Conservation (phyloP, 495 filamentous ascomycete species). For the Pseudotulostoma volvatum region DNA sequence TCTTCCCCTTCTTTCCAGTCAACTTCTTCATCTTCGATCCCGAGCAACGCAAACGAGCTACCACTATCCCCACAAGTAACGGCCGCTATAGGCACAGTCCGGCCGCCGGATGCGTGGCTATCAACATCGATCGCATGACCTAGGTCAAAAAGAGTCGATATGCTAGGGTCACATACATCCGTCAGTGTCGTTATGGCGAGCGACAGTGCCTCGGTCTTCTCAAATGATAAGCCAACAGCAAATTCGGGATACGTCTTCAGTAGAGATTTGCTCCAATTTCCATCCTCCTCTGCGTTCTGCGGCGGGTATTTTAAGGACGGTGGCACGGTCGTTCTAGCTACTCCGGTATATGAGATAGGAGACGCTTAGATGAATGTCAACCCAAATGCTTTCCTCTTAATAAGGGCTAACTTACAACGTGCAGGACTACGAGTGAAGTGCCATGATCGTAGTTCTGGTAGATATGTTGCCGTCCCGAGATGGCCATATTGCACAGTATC, state of each 20-base stretch:
- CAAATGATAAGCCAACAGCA: slow-evolving; percentile 17
- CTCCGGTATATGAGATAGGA: slow-evolving; percentile 18
- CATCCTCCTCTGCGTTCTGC: slow-evolving; percentile 6
- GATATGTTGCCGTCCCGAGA: slow-evolving; percentile 40
- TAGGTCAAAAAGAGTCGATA: slow-evolving; percentile 26
- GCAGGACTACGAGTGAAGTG: slow-evolving; percentile 30
- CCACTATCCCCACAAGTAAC: slow-evolving; percentile 28
- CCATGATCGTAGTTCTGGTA: slow-evolving; percentile 37
- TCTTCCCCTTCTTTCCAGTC: slow-evolving; percentile 12
- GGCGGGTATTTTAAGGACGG: slow-evolving; percentile 6
- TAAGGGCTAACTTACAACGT: slow-evolving; percentile 10
- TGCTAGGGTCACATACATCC: slow-evolving; percentile 21
- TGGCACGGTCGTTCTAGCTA: slow-evolving; percentile 16
- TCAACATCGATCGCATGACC: slow-evolving; percentile 23
- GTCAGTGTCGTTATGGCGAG: slow-evolving; percentile 14
- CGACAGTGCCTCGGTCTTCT: slow-evolving; percentile 17
- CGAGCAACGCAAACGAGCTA: slow-evolving; percentile 23
- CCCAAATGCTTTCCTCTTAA: neutral
- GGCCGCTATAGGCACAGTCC: slow-evolving; percentile 26
- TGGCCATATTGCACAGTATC: slow-evolving; percentile 51
- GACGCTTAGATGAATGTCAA: slow-evolving; percentile 12
- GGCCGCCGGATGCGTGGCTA: slow-evolving; percentile 12
- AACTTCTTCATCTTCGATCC: slow-evolving; percentile 19
- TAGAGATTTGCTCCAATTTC: slow-evolving; percentile 6
- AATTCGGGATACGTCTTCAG: slow-evolving; percentile 23